Percentiles rank a stretch among this genome's conserved stretches.
These are phyloP conservation scores for Lachancea kluyveri DNA, from an alignment of 805 yeast species.

Conservation along the genomic window DNA sequence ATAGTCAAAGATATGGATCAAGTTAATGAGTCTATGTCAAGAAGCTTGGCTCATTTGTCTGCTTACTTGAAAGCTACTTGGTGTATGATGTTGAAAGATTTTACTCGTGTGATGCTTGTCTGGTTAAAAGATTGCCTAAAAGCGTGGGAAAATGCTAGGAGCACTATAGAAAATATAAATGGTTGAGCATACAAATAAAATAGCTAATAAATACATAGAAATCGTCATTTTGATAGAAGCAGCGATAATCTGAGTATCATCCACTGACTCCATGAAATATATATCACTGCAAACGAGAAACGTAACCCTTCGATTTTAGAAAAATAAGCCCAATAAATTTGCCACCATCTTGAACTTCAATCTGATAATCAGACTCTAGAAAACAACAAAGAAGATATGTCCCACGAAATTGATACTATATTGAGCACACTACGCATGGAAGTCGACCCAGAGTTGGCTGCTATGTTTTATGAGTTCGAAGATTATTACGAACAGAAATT, in stretches of 20 bases:
- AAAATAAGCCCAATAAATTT: background rate
- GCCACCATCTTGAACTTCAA: constrained; percentile 2
- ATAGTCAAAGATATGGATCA: constrained; percentile 33
- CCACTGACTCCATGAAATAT: too few species aligned
- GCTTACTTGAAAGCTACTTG: constrained; percentile 26
- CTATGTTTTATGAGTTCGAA: constrained; percentile 50
- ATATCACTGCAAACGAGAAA: constrained; percentile 1
- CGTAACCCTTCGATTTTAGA: background rate
- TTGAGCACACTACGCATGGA: constrained; percentile 52
- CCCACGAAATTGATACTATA: constrained; percentile 25
- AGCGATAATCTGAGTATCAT: too few species aligned
- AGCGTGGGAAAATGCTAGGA: constrained; percentile 36
- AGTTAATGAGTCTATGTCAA: constrained; percentile 30
- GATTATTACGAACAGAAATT: constrained; percentile 82
- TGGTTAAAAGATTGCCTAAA: constrained; percentile 34
- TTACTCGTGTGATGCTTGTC: constrained; percentile 29
- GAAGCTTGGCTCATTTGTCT: constrained; percentile 26
- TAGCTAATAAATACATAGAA: too few species aligned
- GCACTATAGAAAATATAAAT: constrained; percentile 10
- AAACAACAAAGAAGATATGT: constrained; percentile 2
- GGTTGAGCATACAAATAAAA: background rate
- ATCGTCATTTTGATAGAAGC: too few species aligned
- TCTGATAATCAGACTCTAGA: background rate
- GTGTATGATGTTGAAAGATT: constrained; percentile 25
- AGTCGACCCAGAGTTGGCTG: constrained; percentile 57